Base-by-base conservation (phyloP, 2,329 filamentous ascomycete genomes). In the Talaromyces sp. region DNA sequence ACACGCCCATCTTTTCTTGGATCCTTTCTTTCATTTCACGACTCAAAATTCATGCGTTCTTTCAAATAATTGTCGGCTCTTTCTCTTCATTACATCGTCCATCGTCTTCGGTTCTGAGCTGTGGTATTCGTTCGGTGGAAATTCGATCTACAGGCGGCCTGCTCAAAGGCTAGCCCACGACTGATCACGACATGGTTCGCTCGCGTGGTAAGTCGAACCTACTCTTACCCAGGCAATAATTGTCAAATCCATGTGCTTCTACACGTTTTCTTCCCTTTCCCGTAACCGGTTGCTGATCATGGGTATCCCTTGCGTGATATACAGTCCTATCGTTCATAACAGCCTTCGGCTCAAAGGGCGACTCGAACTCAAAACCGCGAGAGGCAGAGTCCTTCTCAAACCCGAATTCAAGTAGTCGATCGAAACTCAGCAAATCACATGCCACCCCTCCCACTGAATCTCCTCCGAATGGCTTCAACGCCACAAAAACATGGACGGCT, bases 261-360 rank as follows among this genome's bases (percentile, higher is more conserved):
- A 19, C 63, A 39, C 35, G 56, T 59, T 97, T 39, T 19, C 10
- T 39, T 37, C 60, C 65, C 22, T 47, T 54, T 64, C 27, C 57
- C 43, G 61, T 39, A 61, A 56, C 41, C 49, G 33, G 37, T 43
- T 93, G 73, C 92, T 97, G 73, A 89, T 97, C 67, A 93, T 89
- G 57, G 93, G 93, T 1, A 58, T 96, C 93, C 66, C 96, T 97
- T 79, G 66, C 63, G 19, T 67, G 47, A 22, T 92, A 95, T 92
- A 3, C 78, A 96, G 92, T 96, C 65, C 84, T 93, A 72, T 96
- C 92, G 72, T 96, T 96, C 80, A 94, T 96, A 86, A 92, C 90
- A 70, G 81, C 75, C 37, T 80, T 80, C 67, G 75, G 78, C 67
- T 75, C 73, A 71, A 79, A 73, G 66, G 72, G 68, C 70, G 79